Evolutionary conservation across 352 stramenopile genomes (phyloP).

Genomic region (Pseudoperonospora humuli): DNA sequence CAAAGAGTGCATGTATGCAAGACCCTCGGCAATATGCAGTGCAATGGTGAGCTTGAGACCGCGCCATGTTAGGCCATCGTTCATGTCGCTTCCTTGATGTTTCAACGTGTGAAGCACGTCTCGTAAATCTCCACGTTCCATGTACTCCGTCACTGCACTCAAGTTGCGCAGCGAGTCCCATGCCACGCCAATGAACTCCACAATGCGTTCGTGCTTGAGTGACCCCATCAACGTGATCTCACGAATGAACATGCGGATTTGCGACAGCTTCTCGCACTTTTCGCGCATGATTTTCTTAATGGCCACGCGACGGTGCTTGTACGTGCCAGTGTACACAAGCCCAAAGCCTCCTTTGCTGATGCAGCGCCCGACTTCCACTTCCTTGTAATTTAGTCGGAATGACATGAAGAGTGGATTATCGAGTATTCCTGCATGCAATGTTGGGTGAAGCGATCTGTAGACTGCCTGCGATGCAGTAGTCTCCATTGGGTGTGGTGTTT

Average conservation of each 20-base stretch:
- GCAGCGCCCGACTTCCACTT: slow-evolving; percentile 26
- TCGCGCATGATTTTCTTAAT: slow-evolving; percentile 40
- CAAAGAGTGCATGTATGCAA: slow-evolving; percentile 62
- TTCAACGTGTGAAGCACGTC: slow-evolving; percentile 46
- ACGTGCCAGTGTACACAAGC: slow-evolving; percentile 31
- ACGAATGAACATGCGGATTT: slow-evolving; percentile 32
- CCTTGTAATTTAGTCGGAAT: slow-evolving; percentile 31
- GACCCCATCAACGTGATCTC: slow-evolving; percentile 64
- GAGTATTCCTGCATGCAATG: slow-evolving; percentile 24
- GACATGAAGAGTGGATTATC: slow-evolving; percentile 33
- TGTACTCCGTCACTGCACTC: slow-evolving; percentile 59
- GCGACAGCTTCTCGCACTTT: slow-evolving; percentile 22
- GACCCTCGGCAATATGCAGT: slow-evolving; percentile 52
- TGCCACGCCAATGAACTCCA: slow-evolving; percentile 60
- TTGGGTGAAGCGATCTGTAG: slow-evolving; percentile 36
- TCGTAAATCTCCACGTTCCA: slow-evolving; percentile 62
- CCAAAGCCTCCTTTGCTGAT: slow-evolving; percentile 42
- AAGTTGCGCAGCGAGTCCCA: slow-evolving; percentile 56
- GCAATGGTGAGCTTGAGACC: slow-evolving; percentile 49
- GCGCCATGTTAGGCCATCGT: slow-evolving; percentile 34
- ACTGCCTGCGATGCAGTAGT: slow-evolving; percentile 25
- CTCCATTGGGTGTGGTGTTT: slow-evolving; percentile 15
- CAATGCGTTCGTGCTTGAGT: slow-evolving; percentile 53
- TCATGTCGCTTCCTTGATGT: slow-evolving; percentile 13
- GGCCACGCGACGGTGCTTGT: slow-evolving; percentile 28